Base-by-base conservation (phyloP, 768 basidiomycete species). In the Leccinum ochraceum region DNA sequence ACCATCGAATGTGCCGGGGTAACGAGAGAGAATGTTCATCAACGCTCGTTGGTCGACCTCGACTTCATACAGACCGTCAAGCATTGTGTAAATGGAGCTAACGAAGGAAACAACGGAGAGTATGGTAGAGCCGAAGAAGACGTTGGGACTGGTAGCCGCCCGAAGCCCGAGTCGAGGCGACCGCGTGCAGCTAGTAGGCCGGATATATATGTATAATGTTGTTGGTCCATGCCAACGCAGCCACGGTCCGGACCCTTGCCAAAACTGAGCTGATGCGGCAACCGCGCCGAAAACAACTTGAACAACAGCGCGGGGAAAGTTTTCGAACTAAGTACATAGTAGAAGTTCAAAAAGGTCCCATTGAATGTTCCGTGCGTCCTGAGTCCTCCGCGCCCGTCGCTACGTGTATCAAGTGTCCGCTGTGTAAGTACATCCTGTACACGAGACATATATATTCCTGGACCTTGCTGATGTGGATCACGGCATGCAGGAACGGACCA, bases 11-110 rank as follows among this genome's bases (percentile, higher is more conserved):
- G 36, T 8, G 28, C 64, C 64, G 30, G 65, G 65, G 36, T 66
- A 67, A 6, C 65, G 65, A n/a, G 65, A 51, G 53, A 66, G 61
- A 13, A 66, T 60, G 6, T 67, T 64, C 24, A 66, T 53, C 10
- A 67, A 30, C 37, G 58, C 66, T 17, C 55, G 53, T 39, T 64
- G 61, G 56, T 66, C 56, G 53, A 66, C 53, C 37, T 67, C 66
- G 49, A 66, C 66, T 22, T 64, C 65, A 28, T 66, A n/a, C 16
- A 51, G 13, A 36, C 16, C 6, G 37, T 24, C 37, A 34, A 16
- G 1, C 64, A 57, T 66, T 39, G 56, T 8, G 9, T 5, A 17
- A 44, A 26, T 20, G 28, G 32, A 17, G 6, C 26, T 14, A 37
- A 48, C 3, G 49, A 20, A 32, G 10, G 17, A 28, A 13, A 6